These are phyloP conservation scores for Malassezia vespertilionis DNA, from an alignment of 1,284 basidiomycete species.

Conservation along the genomic window DNA sequence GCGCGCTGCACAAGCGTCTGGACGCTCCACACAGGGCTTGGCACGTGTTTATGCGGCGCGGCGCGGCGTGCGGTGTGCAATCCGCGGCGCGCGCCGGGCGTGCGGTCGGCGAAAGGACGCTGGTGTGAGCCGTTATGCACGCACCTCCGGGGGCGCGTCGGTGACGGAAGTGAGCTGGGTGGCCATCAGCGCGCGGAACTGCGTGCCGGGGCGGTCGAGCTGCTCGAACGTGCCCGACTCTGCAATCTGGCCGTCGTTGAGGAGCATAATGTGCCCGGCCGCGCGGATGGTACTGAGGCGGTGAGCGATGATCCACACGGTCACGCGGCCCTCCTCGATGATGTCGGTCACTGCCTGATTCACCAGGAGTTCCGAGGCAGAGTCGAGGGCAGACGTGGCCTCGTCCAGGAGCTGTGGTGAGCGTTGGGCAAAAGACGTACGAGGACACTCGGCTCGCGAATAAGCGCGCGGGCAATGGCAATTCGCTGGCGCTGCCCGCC, in stretches of 20 bases:
- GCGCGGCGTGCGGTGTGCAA: neutral
- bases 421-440: constrained; percentile 24
- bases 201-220: constrained; percentile 40
- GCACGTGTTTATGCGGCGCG: constrained; percentile 7
- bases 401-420: constrained; percentile 33
- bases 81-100: neutral
- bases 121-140: too few species aligned
- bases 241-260: constrained; percentile 50
- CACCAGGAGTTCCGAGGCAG: constrained; percentile 49
- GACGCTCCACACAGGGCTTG: constrained; percentile 18
- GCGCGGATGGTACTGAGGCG: constrained; percentile 51
- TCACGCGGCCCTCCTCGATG: constrained; percentile 50
- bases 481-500: constrained; percentile 52
- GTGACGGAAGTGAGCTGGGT: constrained; percentile 24
- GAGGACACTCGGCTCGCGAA: constrained; percentile 50
- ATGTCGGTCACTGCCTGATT: constrained; percentile 50
- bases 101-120: too few species aligned
- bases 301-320: constrained; percentile 52
- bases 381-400: constrained; percentile 49
- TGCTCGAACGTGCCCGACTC: constrained; percentile 51
- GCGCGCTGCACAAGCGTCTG: constrained; percentile 4
- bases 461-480: constrained; percentile 52
- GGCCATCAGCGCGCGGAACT: constrained; percentile 39
- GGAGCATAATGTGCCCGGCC: constrained; percentile 50
- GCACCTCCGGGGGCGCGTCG: neutral